Percentiles rank a stretch among this genome's conserved stretches.
These are phyloP conservation scores for Pichia exigua DNA, from an alignment of 805 yeast species.

Conservation along the genomic window DNA sequence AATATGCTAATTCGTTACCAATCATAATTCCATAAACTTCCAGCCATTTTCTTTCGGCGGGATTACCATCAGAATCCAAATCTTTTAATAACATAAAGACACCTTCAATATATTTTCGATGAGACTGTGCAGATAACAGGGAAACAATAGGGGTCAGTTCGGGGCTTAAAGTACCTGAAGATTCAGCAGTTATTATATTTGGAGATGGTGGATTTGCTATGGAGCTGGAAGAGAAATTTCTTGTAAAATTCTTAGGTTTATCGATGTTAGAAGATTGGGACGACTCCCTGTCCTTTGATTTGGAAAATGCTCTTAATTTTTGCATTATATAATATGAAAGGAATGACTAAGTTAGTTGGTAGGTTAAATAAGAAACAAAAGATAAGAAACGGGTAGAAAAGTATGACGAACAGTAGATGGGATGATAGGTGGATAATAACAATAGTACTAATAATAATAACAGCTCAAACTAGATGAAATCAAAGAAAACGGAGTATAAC, in stretches of 20 bases:
- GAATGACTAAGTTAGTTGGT: background rate
- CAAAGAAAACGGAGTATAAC: no score
- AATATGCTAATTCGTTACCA: constrained; percentile 86
- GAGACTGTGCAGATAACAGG: constrained; percentile 62
- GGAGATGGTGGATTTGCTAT: constrained; percentile 8
- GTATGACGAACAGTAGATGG: background rate
- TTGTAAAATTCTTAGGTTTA: background rate
- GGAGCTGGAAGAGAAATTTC: background rate
- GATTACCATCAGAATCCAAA: constrained; percentile 76
- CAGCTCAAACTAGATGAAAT: background rate
- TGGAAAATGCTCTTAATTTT: constrained; percentile 21
- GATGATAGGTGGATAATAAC: no score
- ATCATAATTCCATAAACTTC: constrained; percentile 89
- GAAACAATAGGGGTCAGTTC: constrained; percentile 67
- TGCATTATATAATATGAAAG: constrained; percentile 13
- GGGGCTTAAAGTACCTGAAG: constrained; percentile 25
- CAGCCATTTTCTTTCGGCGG: constrained; percentile 77
- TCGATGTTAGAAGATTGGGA: background rate
- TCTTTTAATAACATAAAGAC: constrained; percentile 67
- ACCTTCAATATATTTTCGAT: constrained; percentile 70
- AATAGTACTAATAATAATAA: no score
- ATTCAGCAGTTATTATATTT: constrained; percentile 20
- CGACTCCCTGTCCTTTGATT: constrained; percentile 5
- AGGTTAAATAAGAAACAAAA: background rate
- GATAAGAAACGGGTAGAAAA: background rate